Evolutionary conservation across 805 yeast species (phyloP).

Genomic region (Saturnispora saitoi): DNA sequence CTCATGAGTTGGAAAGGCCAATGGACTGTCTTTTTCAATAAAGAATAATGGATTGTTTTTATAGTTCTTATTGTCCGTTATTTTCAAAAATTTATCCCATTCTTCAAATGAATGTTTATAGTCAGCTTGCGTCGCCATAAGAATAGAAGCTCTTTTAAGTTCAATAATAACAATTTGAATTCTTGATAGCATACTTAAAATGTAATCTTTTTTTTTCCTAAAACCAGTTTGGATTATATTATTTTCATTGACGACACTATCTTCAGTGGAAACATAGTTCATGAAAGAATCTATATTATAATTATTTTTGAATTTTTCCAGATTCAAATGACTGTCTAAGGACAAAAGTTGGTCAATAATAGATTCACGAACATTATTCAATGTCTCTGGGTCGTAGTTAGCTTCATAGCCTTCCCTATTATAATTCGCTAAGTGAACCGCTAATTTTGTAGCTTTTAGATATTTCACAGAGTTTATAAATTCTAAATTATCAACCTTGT

Average conservation of each 20-base stretch:
- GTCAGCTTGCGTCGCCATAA: constrained; percentile 32
- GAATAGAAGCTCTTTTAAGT: constrained; percentile 25
- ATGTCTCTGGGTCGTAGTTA: constrained; percentile 1
- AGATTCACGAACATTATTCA: constrained; percentile 7
- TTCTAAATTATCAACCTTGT: constrained; percentile 13
- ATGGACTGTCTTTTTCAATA: constrained; percentile 60
- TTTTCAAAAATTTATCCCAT: constrained; percentile 37
- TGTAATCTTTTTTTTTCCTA: constrained; percentile 21
- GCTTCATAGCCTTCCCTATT: constrained; percentile 17
- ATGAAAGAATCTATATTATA: constrained; percentile 8
- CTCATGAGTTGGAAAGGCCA: constrained; percentile 61
- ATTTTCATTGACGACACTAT: constrained; percentile 7
- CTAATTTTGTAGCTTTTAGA: constrained; percentile 11
- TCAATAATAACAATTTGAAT: constrained; percentile 24
- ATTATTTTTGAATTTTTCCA: constrained; percentile 5
- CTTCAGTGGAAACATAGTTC: not conserved
- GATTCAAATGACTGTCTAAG: constrained; percentile 17
- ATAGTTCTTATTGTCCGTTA: constrained; percentile 23
- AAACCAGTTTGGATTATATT: constrained; percentile 16
- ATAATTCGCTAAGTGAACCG: constrained; percentile 19
- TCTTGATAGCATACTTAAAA: constrained; percentile 17
- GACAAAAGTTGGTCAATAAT: constrained; percentile 13
- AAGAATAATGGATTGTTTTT: constrained; percentile 37
- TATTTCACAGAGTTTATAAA: constrained; percentile 17
- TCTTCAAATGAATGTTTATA: constrained; percentile 41